These are phyloP conservation scores for Lentinula raphanica DNA, from an alignment of 768 basidiomycete genomes.

Conservation along the genomic window DNA sequence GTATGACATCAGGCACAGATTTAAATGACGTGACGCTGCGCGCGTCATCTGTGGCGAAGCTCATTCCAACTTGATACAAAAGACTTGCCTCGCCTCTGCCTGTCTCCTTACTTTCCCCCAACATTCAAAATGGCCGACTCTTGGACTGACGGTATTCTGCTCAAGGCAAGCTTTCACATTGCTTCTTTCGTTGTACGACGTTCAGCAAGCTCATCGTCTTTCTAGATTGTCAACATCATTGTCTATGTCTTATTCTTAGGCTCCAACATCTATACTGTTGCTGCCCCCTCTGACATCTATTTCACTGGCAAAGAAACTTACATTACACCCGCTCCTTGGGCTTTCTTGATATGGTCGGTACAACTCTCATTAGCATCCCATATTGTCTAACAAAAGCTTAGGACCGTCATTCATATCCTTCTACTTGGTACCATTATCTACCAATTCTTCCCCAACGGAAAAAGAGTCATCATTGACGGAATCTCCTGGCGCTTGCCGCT, in stretches of 20 bases:
- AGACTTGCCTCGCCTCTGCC: conserved; percentile 1
- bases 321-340: conserved; percentile 91
- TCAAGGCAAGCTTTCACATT: conserved; percentile 62
- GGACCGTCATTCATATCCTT: conserved; percentile 86
- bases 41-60: not conserved
- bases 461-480: conserved; percentile 76
- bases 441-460: conserved; percentile 78
- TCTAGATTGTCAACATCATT: conserved; percentile 69
- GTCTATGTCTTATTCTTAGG: conserved; percentile 86
- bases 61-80: conserved; percentile 4
- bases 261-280: conserved; percentile 83
- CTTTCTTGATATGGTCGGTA: conserved; percentile 81
- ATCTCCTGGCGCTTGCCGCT: conserved; percentile 91
- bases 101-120: conserved; percentile 8
- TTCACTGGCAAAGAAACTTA: conserved; percentile 80
- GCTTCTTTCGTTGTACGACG: not conserved
- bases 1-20: conserved; percentile 1
- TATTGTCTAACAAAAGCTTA: conserved; percentile 17
- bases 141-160: conserved; percentile 76
- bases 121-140: conserved; percentile 37
- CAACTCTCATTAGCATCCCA: no score
- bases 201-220: not conserved
- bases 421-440: conserved; percentile 89
- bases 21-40: not conserved
- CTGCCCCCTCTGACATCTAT: conserved; percentile 69